Evolutionary conservation across 495 filamentous ascomycete genomes (phyloP).

Genomic region (Hypoxylon cercidicola): DNA sequence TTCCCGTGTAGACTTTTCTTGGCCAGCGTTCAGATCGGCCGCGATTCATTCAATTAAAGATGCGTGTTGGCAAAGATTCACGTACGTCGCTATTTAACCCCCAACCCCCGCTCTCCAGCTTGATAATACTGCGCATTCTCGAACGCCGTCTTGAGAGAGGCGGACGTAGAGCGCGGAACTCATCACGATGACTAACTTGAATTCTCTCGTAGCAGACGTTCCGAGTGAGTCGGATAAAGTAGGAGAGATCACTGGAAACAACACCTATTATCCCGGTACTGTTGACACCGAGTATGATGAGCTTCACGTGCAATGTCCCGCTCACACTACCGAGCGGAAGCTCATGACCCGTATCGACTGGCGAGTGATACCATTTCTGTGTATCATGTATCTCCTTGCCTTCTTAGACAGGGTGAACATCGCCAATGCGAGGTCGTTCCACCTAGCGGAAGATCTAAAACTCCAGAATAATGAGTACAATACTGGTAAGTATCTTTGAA

Average conservation of each 20-base stretch:
- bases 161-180: conserved; percentile 1
- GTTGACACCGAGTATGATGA: conserved; percentile 51
- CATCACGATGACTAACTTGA: conserved; percentile 21
- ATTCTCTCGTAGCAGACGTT: conserved; percentile 7
- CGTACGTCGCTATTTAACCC: conserved; percentile 21
- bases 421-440: conserved; percentile 71
- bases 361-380: conserved; percentile 82
- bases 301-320: conserved; percentile 57
- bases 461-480: conserved; percentile 75
- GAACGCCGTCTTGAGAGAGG: not conserved
- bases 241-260: conserved; percentile 24
- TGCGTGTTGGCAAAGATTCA: conserved; percentile 28
- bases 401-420: conserved; percentile 87
- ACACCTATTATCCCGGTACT: conserved; percentile 40
- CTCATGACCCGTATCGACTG: conserved; percentile 82
- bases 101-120: not conserved
- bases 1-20: not conserved
- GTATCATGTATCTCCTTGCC: conserved; percentile 84
- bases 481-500: conserved; percentile 49
- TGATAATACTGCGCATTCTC: conserved; percentile 12
- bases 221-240: conserved; percentile 42
- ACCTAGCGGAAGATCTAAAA: conserved; percentile 70
- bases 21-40: not conserved
- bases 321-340: conserved; percentile 75
- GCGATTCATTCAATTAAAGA: conserved; percentile 23